Evolutionary conservation across 2,329 filamentous ascomycete genomes (phyloP).

Genomic region (Alternaria alternata): DNA sequence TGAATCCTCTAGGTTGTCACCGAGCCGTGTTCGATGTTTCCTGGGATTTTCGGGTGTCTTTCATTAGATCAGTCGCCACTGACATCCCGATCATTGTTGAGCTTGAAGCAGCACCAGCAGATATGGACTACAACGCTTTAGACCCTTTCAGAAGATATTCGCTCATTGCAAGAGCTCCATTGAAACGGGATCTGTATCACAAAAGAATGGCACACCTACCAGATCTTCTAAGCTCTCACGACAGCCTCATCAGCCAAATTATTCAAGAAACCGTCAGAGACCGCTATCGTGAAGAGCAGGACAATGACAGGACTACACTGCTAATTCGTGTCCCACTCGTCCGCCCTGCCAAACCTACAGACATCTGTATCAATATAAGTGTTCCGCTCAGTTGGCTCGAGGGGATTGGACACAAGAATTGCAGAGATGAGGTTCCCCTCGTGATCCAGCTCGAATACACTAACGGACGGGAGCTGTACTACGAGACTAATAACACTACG

Average conservation of each 20-base stretch:
- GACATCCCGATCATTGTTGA: too few relatives aligned
- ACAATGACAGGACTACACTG: background rate
- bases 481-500: background rate
- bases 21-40: background rate
- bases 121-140: background rate
- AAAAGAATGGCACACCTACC: too few relatives aligned
- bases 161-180: rapidly evolving
- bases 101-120: background rate
- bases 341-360: background rate
- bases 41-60: too few relatives aligned
- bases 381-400: background rate
- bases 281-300: rapidly evolving
- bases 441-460: background rate
- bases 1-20: background rate
- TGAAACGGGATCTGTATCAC: background rate
- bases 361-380: background rate
- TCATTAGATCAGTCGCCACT: too few relatives aligned
- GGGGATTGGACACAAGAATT: background rate
- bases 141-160: background rate
- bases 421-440: background rate
- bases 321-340: background rate
- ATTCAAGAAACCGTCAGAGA: too few relatives aligned
- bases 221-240: rapidly evolving
- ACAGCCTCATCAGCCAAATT: background rate
- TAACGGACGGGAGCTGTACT: too few relatives aligned